phyloP scores from a whole-genome alignment of 2,329 filamentous ascomycete genomes.

The Aphanoascus verrucosus region DNA sequence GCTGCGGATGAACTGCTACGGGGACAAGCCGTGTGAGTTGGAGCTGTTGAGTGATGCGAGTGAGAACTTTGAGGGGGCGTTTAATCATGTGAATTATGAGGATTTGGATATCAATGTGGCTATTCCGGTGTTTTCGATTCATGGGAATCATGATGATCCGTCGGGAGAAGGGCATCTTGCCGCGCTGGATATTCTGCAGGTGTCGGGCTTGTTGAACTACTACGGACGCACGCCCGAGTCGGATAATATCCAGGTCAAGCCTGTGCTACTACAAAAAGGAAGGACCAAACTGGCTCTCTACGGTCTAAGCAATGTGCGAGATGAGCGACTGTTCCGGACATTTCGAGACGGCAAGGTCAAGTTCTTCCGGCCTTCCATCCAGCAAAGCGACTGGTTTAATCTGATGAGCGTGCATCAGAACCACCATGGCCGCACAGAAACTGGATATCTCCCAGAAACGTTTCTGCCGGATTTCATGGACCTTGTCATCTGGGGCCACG shows the following conservation, averaged over 20 bases:
- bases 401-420: conserved; percentile 93
- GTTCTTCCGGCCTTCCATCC: conserved; percentile 73
- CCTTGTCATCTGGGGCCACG: conserved; percentile 90
- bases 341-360: conserved; percentile 89
- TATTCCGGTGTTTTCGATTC: conserved; percentile 95
- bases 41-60: conserved; percentile 90
- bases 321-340: conserved; percentile 87
- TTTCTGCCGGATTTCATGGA: conserved; percentile 87
- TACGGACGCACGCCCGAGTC: conserved; percentile 85
- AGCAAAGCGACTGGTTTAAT: conserved; percentile 90
- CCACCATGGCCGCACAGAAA: conserved; percentile 81
- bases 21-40: conserved; percentile 88
- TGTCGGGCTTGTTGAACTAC: conserved; percentile 88
- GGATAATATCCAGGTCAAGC: conserved; percentile 87
- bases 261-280: conserved; percentile 86
- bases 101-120: conserved; percentile 94
- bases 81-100: conserved; percentile 94
- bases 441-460: conserved; percentile 86
- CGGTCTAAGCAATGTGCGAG: conserved; percentile 88
- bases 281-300: conserved; percentile 85
- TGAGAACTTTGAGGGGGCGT: conserved; percentile 79
- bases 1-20: conserved; percentile 82
- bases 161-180: conserved; percentile 92
- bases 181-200: conserved; percentile 80
- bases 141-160: conserved; percentile 96